Percentiles rank a stretch among this genome's conserved stretches.
phyloP scores from a whole-genome alignment of 768 basidiomycete genomes.

The Mycena sanguinolenta region DNA sequence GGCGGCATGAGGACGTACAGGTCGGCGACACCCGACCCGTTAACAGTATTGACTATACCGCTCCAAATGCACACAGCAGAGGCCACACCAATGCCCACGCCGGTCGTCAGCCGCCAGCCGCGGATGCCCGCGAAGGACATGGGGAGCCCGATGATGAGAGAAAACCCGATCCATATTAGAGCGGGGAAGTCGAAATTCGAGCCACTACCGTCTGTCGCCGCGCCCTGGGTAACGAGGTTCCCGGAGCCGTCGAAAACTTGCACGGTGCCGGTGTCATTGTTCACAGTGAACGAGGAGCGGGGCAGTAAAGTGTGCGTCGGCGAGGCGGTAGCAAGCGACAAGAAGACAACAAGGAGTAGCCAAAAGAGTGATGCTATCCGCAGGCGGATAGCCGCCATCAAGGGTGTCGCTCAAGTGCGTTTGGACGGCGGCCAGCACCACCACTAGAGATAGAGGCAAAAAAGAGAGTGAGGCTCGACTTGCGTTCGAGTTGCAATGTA shows the following conservation, averaged over 20 bases:
- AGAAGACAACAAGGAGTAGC: conserved; percentile 24
- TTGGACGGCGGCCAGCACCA: conserved; percentile 24
- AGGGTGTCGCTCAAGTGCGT: conserved; percentile 14
- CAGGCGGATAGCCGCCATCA: conserved; percentile 27
- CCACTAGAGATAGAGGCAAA: conserved; percentile 1
- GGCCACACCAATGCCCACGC: conserved; percentile 66
- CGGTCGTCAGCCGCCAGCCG: conserved; percentile 69
- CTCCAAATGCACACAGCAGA: conserved; percentile 68
- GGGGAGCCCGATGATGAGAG: conserved; percentile 64
- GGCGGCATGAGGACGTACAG: conserved; percentile 35
- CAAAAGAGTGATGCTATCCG: conserved; percentile 33
- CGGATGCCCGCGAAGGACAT: conserved; percentile 70
- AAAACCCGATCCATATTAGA: conserved; percentile 70
- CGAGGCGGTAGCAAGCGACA: conserved; percentile 19
- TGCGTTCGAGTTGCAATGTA: conserved; percentile 5
- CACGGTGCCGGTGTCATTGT: conserved; percentile 54
- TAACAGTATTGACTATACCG: conserved; percentile 69
- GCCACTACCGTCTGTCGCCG: conserved; percentile 73
- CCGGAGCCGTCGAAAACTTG: conserved; percentile 60
- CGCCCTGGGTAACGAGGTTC: conserved; percentile 63
- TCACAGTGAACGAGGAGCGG: conserved; percentile 34
- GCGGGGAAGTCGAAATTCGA: conserved; percentile 61
- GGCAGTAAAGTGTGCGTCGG: conserved; percentile 22
- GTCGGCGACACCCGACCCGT: conserved; percentile 64
- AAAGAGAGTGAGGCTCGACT: conserved; percentile 19